Conservation (phyloP, 2,329 filamentous ascomycete genomes). For the Diaporthe vaccinii region DNA sequence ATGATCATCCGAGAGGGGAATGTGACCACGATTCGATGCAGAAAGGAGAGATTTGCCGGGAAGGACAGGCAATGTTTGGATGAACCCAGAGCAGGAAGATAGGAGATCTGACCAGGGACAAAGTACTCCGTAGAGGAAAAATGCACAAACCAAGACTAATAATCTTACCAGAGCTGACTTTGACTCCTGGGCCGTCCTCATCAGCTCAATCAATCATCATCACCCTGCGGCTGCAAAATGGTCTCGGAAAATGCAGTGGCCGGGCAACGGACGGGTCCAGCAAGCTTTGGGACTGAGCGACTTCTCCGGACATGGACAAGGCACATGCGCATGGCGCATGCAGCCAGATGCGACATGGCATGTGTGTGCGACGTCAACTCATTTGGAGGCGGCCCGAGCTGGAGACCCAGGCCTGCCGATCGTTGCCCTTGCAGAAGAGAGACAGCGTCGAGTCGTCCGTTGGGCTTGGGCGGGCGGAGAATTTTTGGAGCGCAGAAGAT, state of each 20-base stretch:
- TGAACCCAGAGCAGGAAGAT: background rate
- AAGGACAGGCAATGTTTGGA: conserved; percentile 9
- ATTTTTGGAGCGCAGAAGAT: conserved; percentile 4
- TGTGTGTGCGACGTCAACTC: conserved; percentile 30
- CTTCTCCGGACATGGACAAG: conserved; percentile 1
- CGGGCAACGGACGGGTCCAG: conserved; percentile 39
- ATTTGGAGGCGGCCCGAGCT: conserved; percentile 39
- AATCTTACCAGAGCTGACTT: conserved; percentile 11
- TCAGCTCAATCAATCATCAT: background rate
- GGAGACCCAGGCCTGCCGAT: conserved; percentile 23
- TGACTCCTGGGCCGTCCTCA: background rate
- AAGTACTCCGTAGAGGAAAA: background rate
- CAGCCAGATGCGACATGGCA: conserved; percentile 22
- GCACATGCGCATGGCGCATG: conserved; percentile 8
- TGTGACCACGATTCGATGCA: background rate
- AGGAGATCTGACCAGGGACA: background rate
- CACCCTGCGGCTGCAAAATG: conserved; percentile 8
- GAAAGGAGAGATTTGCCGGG: conserved; percentile 5
- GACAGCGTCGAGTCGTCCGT: conserved; percentile 10
- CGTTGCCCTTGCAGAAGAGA: conserved; percentile 23
- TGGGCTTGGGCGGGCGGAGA: conserved; percentile 21
- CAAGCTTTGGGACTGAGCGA: background rate
- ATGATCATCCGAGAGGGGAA: background rate
- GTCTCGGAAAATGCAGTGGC: conserved; percentile 38
- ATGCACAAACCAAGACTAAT: conserved; percentile 18